phyloP scores from a whole-genome alignment of 345 rosid genomes.

The Heritiera littoralis region DNA sequence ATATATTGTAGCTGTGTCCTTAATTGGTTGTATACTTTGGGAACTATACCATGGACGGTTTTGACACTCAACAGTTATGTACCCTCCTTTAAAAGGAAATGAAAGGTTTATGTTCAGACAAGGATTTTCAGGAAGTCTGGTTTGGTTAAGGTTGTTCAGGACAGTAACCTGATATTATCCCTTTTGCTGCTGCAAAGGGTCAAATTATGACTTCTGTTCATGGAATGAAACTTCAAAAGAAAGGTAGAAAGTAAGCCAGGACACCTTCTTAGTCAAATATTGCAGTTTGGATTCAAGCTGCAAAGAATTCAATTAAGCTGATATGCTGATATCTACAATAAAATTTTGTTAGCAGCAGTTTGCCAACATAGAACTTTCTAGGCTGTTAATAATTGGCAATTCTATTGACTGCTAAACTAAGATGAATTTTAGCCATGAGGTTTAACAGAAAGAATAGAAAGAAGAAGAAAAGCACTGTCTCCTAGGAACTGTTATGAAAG shows the following conservation, averaged over 20 bases:
- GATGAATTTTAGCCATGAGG: not conserved
- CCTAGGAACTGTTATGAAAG: not conserved
- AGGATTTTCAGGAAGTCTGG: too few species aligned
- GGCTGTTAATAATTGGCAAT: not conserved
- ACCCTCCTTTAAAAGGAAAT: not conserved
- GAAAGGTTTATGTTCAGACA: not conserved
- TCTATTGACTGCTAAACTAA: not conserved
- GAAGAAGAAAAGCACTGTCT: not conserved
- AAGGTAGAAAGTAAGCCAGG: not conserved
- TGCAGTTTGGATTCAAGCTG: not conserved
- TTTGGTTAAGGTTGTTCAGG: not conserved
- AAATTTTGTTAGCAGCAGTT: not conserved
- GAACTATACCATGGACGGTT: not conserved
- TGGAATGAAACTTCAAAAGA: not conserved
- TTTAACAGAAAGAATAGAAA: too few species aligned
- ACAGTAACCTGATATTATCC: not conserved
- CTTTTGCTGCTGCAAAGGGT: not conserved
- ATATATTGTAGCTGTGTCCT: not conserved
- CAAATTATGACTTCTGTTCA: not conserved
- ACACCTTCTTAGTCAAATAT: not conserved
- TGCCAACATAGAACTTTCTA: not conserved
- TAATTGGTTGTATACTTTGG: not conserved
- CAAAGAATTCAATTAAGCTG: not conserved
- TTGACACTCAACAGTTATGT: not conserved
- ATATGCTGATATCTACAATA: not conserved